These are phyloP conservation scores for Epipyxis sp. DNA, from an alignment of 108 stramenopile species.

Conservation along the genomic window DNA sequence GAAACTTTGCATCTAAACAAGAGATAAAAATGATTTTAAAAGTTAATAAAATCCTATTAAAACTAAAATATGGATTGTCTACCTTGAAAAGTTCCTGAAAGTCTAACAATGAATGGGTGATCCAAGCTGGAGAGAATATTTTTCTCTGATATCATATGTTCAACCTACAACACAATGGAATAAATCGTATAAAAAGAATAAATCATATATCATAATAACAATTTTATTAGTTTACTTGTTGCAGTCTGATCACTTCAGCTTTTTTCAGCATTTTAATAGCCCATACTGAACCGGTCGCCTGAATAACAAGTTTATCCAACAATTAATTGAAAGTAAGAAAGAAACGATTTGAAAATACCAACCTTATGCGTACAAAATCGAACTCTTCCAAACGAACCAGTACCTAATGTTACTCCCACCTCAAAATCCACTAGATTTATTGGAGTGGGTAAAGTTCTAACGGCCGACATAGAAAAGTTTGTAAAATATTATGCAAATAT, in stretches of 20 bases:
- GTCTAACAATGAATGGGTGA: constrained; percentile 64
- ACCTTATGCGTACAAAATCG: constrained; percentile 68
- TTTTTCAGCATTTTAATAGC: constrained; percentile 81
- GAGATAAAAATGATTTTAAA: not conserved
- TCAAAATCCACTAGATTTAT: constrained; percentile 62
- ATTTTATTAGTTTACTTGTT: constrained; percentile 44
- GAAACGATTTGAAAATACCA: not conserved
- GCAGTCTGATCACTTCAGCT: constrained; percentile 58
- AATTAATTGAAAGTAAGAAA: constrained; percentile 4
- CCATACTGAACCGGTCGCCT: constrained; percentile 50
- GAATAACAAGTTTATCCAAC: not conserved
- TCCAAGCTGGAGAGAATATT: constrained; percentile 53
- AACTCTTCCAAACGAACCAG: constrained; percentile 75
- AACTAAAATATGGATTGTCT: constrained; percentile 8
- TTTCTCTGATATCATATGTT: constrained; percentile 74
- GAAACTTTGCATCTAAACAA: constrained; percentile 31
- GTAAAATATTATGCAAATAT: too few species aligned
- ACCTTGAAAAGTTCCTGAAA: constrained; percentile 60
- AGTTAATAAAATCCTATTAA: not conserved
- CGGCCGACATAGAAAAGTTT: too few species aligned
- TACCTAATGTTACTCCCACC: constrained; percentile 72
- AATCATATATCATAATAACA: too few species aligned
- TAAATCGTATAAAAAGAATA: not conserved
- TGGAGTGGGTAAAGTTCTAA: constrained; percentile 23
- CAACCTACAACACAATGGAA: constrained; percentile 56